Evolutionary conservation across 2,329 filamentous ascomycete species (phyloP), one percentile per base, ranked within the genome.

Genomic region (Curvularia spicifera): DNA sequence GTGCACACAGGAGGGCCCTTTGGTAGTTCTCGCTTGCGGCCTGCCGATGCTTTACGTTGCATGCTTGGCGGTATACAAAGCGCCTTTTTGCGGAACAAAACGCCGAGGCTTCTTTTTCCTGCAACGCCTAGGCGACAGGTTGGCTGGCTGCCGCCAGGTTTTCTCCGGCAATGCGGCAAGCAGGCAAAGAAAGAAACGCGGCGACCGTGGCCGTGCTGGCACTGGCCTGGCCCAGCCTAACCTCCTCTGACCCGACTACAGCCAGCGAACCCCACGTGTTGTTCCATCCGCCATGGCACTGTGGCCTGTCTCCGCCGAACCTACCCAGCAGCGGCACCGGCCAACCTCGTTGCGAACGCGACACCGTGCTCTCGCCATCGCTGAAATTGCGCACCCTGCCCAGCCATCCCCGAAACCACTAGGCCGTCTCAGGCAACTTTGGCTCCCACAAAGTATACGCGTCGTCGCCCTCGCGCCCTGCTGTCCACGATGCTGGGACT

Each of bases 221-320:
- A 8, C 31, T 33, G 31, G 31, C 31, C 31, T 33, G 2, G 31
- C 12, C 31, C 31, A 15, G 31, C 31, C 10, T 33, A 13, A 33
- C 31, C 31, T 4, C 8, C 31, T 15, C 31, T 15, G 10, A 4
- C 13, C 3, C 31, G 2, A 33, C 5, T 52, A 37, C 51, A 59
- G 56, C 54, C 54, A 57, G 54, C 28, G n/a, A 37, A 44, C 65
- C 67, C 67, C 67, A 69, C 67, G 67, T 64, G 65, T 67, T 69
- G 63, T 26, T 42, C 20, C 9, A 29, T 29, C 42, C 49, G 31
- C 45, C 47, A 59, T 63, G 57, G 51, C 53, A 35, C 37, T 31
- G 29, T 29, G 28, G 24, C 44, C 44, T 13, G 28, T 37, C 33
- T 37, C 33, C 15, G 33, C 33, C 33, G 33, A 37, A n/a, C 33